These are phyloP conservation scores for Leccinum solheimii DNA, from an alignment of 1,284 basidiomycete species.

Conservation along the genomic window DNA sequence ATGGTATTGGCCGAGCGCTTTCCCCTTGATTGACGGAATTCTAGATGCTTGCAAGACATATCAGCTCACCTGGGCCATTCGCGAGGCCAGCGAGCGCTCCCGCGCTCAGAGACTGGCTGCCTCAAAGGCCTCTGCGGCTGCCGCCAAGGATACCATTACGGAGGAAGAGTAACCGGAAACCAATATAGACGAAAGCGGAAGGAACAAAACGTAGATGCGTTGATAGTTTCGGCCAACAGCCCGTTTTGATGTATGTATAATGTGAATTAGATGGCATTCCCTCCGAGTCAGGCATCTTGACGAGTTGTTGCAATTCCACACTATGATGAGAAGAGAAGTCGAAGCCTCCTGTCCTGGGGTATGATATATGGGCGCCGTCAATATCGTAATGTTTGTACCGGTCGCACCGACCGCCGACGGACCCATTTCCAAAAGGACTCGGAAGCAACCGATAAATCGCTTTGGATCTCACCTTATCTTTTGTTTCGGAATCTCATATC, in stretches of 20 bases:
- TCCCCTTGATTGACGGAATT: conserved; percentile 14
- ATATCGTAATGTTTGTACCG: conserved; percentile 17
- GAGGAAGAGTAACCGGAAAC: conserved; percentile 30
- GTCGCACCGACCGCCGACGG: conserved; percentile 56
- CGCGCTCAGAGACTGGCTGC: conserved; percentile 37
- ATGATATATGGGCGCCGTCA: conserved; percentile 17
- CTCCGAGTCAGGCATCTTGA: not conserved
- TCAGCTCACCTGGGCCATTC: conserved; percentile 86
- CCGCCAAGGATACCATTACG: conserved; percentile 26
- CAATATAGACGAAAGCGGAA: conserved; percentile 1
- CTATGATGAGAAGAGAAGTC: not conserved
- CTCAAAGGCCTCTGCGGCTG: conserved; percentile 14
- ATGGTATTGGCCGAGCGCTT: not conserved
- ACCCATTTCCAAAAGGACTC: conserved; percentile 44
- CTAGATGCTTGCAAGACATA: conserved; percentile 86
- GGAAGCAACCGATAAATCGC: conserved; percentile 60
- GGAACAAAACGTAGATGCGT: conserved; percentile 2
- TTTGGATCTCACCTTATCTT: conserved; percentile 69
- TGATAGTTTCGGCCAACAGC: conserved; percentile 1
- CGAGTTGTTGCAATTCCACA: not conserved
- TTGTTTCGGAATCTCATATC: conserved; percentile 70
- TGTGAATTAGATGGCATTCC: not conserved
- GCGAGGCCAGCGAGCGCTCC: conserved; percentile 69
- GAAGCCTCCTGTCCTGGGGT: not conserved
- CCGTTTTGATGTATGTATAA: not conserved